These are phyloP conservation scores for Ocimum tenuiflorum DNA, from an alignment of 257 asterid genomes.

Conservation along the genomic window DNA sequence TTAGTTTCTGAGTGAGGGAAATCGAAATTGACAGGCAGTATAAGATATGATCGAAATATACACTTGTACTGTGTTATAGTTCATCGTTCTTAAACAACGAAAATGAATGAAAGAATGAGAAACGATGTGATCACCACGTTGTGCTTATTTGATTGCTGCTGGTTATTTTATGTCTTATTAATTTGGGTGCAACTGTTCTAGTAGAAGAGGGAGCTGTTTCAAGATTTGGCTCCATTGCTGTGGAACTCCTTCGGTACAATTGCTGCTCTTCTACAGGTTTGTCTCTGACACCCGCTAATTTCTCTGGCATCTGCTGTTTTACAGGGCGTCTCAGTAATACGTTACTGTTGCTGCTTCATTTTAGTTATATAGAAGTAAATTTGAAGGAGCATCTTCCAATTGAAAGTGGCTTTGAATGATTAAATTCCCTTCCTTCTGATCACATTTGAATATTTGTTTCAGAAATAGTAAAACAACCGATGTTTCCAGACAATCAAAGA, in stretches of 20 bases:
- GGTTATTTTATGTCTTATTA: neutral
- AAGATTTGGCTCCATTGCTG: conserved; percentile 70
- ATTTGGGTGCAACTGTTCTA: conserved; percentile 18
- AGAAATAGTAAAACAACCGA: neutral
- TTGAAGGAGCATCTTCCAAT: neutral
- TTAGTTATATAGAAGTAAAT: neutral
- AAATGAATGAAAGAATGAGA: neutral
- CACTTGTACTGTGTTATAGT: neutral
- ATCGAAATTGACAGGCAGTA: neutral
- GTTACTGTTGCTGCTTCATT: too few relatives aligned
- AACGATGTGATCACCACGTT: neutral
- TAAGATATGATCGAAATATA: neutral
- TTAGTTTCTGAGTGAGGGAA: neutral
- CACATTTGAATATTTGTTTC: neutral
- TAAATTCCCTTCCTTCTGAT: neutral
- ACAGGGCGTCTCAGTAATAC: too few relatives aligned
- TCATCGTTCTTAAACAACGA: neutral
- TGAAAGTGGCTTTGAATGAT: neutral
- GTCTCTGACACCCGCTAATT: neutral
- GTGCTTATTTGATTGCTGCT: too few relatives aligned
- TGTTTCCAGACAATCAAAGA: neutral
- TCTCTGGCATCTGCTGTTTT: neutral
- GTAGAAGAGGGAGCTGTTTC: conserved; percentile 67
- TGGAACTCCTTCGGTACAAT: conserved; percentile 80
- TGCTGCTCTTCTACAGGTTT: conserved; percentile 85